Evolutionary conservation across 2,329 filamentous ascomycete genomes (phyloP).

Genomic region (Venturia nashicola): DNA sequence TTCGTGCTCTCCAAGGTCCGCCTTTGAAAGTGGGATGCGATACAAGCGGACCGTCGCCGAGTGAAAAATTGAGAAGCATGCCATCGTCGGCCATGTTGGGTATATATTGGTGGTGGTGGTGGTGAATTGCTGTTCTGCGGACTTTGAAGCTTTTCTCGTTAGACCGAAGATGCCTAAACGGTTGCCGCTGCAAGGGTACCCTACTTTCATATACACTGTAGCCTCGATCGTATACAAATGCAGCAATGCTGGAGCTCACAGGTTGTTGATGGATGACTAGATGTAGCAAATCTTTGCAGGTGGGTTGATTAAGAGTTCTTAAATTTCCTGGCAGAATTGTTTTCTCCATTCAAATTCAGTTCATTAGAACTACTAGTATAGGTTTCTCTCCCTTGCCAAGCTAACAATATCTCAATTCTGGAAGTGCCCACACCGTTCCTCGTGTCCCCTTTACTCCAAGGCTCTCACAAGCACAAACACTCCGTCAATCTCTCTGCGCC

Average conservation of each 20-base stretch:
- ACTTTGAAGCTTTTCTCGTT: neutral
- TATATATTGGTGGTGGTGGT: neutral
- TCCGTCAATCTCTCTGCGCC: neutral
- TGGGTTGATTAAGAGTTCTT: neutral
- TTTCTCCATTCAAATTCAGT: too few species aligned
- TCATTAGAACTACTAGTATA: too few species aligned
- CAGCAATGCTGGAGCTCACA: too few species aligned
- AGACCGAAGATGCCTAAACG: neutral
- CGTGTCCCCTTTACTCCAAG: neutral
- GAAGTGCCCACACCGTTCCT: neutral
- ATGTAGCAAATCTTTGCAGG: too few species aligned
- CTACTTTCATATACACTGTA: neutral
- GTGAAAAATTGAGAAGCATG: slow-evolving; percentile 84
- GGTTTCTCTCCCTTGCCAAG: neutral
- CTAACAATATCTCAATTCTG: neutral
- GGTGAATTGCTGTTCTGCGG: too few species aligned
- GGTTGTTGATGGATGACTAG: too few species aligned
- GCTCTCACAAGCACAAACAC: neutral
- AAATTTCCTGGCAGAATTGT: neutral
- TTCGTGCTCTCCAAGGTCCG: slow-evolving; percentile 83
- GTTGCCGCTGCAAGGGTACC: neutral
- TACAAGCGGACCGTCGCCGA: slow-evolving; percentile 54
- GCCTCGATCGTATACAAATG: neutral
- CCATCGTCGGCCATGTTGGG: slow-evolving; percentile 77
- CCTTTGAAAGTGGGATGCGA: slow-evolving; percentile 62